These are phyloP conservation scores for Bassia scoparia DNA, from an alignment of 148 eudicot species.

Conservation along the genomic window DNA sequence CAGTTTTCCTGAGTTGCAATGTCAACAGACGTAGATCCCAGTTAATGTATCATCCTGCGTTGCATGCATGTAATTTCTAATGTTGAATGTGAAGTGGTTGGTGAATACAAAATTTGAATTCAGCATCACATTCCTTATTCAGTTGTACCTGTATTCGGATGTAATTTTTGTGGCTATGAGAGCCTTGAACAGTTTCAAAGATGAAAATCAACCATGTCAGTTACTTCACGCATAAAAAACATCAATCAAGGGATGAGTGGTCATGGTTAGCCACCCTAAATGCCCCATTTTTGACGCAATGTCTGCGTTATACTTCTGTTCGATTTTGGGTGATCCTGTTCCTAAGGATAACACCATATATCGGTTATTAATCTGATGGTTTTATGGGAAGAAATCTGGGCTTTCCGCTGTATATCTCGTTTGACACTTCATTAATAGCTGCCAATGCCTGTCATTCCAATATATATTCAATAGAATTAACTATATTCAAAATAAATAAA, in stretches of 20 bases:
- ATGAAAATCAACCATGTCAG: conserved; percentile 49
- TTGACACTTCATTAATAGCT: conserved; percentile 41
- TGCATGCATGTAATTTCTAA: neutral
- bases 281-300: conserved; percentile 35
- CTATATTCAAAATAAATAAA: too few relatives aligned
- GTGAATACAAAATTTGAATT: neutral
- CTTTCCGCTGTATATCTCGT: conserved; percentile 28
- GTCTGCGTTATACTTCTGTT: conserved; percentile 29
- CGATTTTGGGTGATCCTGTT: conserved; percentile 29
- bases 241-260: conserved; percentile 36
- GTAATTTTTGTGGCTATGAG: conserved; percentile 36
- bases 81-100: too few relatives aligned
- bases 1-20: conserved; percentile 38
- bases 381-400: conserved; percentile 33
- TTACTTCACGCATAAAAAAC: conserved; percentile 36
- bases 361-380: conserved; percentile 31
- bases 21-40: conserved; percentile 32
- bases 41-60: conserved; percentile 39
- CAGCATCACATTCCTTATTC: neutral
- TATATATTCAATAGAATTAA: neutral
- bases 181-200: conserved; percentile 32
- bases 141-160: conserved; percentile 41
- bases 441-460: conserved; percentile 26
- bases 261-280: conserved; percentile 33
- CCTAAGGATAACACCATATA: conserved; percentile 41